These are phyloP conservation scores for Peronospora destructor DNA, from an alignment of 352 stramenopile species.

Conservation along the genomic window DNA sequence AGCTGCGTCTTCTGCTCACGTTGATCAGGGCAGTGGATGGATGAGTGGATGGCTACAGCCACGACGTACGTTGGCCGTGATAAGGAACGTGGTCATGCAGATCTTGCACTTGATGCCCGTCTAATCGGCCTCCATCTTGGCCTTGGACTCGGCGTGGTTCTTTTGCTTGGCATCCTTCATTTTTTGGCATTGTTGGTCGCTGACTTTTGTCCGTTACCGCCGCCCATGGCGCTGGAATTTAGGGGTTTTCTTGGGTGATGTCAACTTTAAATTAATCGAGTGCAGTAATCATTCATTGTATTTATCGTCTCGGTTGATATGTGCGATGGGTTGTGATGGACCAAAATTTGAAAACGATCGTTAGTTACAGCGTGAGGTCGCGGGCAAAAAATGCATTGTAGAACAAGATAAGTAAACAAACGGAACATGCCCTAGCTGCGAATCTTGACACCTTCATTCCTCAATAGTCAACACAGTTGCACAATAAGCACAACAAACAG, in stretches of 20 bases:
- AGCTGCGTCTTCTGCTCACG: slow-evolving; percentile 48
- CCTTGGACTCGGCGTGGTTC: slow-evolving; percentile 70
- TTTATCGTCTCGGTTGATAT: too few relatives aligned
- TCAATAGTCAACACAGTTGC: too few relatives aligned
- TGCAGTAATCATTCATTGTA: too few relatives aligned
- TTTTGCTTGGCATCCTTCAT: slow-evolving; percentile 77
- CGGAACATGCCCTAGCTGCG: too few relatives aligned
- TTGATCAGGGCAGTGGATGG: neutral
- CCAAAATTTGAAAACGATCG: too few relatives aligned
- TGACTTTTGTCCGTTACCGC: slow-evolving; percentile 80
- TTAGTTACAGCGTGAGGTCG: too few relatives aligned
- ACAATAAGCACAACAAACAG: too few relatives aligned
- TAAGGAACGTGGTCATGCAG: slow-evolving; percentile 84
- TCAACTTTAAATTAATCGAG: neutral
- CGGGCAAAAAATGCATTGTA: too few relatives aligned
- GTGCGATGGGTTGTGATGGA: too few relatives aligned
- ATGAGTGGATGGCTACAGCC: neutral
- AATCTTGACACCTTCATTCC: too few relatives aligned
- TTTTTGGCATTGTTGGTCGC: slow-evolving; percentile 78
- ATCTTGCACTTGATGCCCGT: slow-evolving; percentile 83
- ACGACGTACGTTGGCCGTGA: slow-evolving; percentile 68
- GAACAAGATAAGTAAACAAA: too few relatives aligned
- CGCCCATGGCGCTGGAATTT: slow-evolving; percentile 46
- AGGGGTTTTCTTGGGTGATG: slow-evolving; percentile 7
- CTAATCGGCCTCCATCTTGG: slow-evolving; percentile 78